These are phyloP conservation scores for Teratosphaeria zuluensis DNA, from an alignment of 2,329 filamentous ascomycete genomes.

Conservation along the genomic window DNA sequence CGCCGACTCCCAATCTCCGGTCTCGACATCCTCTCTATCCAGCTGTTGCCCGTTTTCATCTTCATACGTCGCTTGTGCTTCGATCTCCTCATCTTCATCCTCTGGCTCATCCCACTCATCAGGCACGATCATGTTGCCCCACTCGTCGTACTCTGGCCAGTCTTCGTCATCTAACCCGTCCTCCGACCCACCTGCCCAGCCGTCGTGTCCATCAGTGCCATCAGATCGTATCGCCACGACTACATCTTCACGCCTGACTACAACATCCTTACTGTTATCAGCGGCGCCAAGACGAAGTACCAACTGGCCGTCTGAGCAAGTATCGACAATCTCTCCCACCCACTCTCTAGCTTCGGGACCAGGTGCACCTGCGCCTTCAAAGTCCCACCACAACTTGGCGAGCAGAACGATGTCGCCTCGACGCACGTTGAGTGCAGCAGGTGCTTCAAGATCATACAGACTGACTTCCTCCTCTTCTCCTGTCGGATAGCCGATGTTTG, in stretches of 20 bases:
- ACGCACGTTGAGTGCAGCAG: conserved; percentile 38
- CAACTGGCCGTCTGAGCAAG: conserved; percentile 43
- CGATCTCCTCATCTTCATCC: not conserved
- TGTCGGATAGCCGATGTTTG: conserved; percentile 9
- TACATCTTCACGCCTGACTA: conserved; percentile 39
- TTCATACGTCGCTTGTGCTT: conserved; percentile 26
- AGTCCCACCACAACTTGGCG: conserved; percentile 16
- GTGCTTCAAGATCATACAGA: conserved; percentile 47
- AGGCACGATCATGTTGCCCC: not conserved
- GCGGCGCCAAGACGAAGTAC: conserved; percentile 45
- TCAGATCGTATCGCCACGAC: conserved; percentile 37
- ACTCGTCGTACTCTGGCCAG: conserved; percentile 10
- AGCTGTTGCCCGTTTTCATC: conserved; percentile 35
- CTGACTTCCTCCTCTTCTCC: conserved; percentile 42
- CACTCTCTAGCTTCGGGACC: conserved; percentile 31
- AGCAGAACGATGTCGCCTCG: conserved; percentile 47
- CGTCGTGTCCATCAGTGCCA: conserved; percentile 16
- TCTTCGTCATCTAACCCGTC: conserved; percentile 19
- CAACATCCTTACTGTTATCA: conserved; percentile 40
- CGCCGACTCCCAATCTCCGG: conserved; percentile 32
- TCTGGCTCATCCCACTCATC: not conserved
- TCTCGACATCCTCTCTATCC: conserved; percentile 34
- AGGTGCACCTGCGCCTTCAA: not conserved
- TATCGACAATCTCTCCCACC: conserved; percentile 48
- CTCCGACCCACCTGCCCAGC: conserved; percentile 12